A percentile compares a stretch with the other conserved stretches of the same genome.
Conservation (phyloP, 1,284 basidiomycete genomes). For the Marasmius fiardii region DNA sequence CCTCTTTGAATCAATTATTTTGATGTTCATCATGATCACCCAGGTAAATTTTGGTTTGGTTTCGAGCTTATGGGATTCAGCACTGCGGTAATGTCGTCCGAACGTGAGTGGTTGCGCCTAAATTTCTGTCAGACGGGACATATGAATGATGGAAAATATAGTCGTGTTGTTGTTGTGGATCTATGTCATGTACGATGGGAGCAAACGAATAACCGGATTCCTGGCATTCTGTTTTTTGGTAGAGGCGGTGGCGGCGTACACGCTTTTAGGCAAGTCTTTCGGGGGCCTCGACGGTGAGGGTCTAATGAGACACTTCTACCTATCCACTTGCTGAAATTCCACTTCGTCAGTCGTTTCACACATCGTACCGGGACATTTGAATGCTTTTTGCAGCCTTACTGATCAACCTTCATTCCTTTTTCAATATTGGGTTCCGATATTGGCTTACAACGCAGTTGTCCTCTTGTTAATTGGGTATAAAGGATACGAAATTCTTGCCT, state of each 20-base stretch:
- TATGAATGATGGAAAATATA: background rate
- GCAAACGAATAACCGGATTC: background rate
- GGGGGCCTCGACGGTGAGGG: background rate
- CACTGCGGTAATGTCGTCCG: constrained; percentile 4
- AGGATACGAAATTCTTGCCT: constrained; percentile 4
- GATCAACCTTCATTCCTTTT: constrained; percentile 3
- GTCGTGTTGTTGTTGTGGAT: constrained; percentile 12
- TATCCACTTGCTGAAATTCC: background rate
- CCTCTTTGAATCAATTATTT: background rate
- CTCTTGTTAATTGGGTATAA: constrained; percentile 4
- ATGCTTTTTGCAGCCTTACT: background rate
- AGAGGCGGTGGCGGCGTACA: constrained; percentile 1
- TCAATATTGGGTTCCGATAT: constrained; percentile 9
- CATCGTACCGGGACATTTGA: background rate
- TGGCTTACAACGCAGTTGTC: constrained; percentile 5
- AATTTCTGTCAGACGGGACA: background rate
- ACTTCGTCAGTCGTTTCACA: background rate
- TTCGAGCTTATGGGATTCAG: constrained; percentile 9
- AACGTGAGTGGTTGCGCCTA: constrained; percentile 2
- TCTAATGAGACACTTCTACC: background rate
- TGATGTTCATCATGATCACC: background rate
- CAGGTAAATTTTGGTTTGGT: constrained; percentile 11
- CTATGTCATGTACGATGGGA: constrained; percentile 9
- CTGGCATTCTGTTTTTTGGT: constrained; percentile 1
- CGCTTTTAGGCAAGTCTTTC: constrained; percentile 4